These are phyloP conservation scores for Hirschfeldia incana DNA, from an alignment of 345 rosid genomes.

Conservation along the genomic window DNA sequence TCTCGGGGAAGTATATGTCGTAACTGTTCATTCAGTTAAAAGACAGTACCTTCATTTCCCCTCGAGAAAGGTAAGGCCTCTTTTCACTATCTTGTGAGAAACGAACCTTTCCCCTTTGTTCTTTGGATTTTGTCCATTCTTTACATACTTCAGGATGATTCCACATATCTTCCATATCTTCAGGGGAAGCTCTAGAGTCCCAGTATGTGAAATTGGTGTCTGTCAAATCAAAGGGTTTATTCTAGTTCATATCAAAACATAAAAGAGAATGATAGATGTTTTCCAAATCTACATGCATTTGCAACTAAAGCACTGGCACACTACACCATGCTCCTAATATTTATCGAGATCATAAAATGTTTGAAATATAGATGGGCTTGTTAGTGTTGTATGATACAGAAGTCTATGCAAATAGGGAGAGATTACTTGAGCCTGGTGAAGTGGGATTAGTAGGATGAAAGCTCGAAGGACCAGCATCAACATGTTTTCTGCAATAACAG, in stretches of 20 bases:
- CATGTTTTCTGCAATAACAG: conserved; percentile 54
- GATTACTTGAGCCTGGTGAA: conserved; percentile 48
- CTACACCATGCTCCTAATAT: conserved; percentile 14
- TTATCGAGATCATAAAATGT: conserved; percentile 3
- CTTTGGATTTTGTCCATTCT: conserved; percentile 82
- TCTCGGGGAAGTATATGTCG: not conserved
- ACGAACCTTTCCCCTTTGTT: conserved; percentile 70
- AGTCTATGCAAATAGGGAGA: conserved; percentile 4
- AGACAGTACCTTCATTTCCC: conserved; percentile 69
- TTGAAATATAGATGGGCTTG: not conserved
- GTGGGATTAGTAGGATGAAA: conserved; percentile 39
- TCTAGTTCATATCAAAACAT: conserved; percentile 14
- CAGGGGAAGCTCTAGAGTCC: conserved; percentile 72
- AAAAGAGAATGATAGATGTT: not conserved
- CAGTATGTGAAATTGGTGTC: conserved; percentile 52
- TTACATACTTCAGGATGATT: conserved; percentile 58
- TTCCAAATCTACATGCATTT: conserved; percentile 6
- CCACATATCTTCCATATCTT: conserved; percentile 93
- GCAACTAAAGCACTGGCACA: conserved; percentile 12
- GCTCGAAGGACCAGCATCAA: conserved; percentile 47
- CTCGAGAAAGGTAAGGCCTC: conserved; percentile 71
- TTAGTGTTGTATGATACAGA: not conserved
- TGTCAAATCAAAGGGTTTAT: conserved; percentile 36
- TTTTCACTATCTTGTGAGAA: conserved; percentile 65
- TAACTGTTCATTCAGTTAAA: conserved; percentile 7